These are phyloP conservation scores for Calonectria leucothoes DNA, from an alignment of 2,329 filamentous ascomycete genomes.

Conservation along the genomic window DNA sequence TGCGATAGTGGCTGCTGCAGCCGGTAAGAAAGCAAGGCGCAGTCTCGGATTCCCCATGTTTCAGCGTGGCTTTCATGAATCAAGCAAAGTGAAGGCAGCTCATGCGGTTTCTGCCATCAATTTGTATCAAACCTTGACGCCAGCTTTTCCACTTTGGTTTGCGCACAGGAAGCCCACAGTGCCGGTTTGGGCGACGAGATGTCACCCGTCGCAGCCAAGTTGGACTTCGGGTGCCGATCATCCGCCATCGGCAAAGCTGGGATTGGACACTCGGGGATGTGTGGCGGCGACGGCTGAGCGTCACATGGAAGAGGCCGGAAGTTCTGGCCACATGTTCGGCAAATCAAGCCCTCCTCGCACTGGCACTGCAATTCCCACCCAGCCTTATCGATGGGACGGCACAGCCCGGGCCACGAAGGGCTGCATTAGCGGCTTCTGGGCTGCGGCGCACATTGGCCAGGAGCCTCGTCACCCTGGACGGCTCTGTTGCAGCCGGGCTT, in stretches of 20 bases:
- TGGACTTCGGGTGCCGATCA: neutral
- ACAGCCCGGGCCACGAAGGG: neutral
- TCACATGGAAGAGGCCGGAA: neutral
- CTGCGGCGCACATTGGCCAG: too few relatives aligned
- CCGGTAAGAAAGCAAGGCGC: neutral
- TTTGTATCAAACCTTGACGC: neutral
- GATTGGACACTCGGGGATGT: neutral
- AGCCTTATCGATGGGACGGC: neutral
- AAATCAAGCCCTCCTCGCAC: neutral
- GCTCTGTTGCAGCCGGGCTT: neutral
- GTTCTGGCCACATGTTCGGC: neutral
- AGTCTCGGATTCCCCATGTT: neutral
- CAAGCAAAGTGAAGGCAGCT: neutral
- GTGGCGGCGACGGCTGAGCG: neutral
- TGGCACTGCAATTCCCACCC: neutral
- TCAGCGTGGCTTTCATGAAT: neutral
- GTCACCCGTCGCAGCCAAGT: neutral
- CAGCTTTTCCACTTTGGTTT: neutral
- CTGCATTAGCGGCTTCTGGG: neutral
- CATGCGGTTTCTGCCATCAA: neutral
- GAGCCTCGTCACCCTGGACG: neutral
- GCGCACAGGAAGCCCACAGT: neutral
- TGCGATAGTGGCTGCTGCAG: neutral
- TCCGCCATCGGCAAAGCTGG: neutral
- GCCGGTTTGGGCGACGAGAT: neutral